Evolutionary conservation across 2,329 filamentous ascomycete genomes (phyloP), one percentile per base, ranked within the genome.

Genomic region (Nemania sp.): DNA sequence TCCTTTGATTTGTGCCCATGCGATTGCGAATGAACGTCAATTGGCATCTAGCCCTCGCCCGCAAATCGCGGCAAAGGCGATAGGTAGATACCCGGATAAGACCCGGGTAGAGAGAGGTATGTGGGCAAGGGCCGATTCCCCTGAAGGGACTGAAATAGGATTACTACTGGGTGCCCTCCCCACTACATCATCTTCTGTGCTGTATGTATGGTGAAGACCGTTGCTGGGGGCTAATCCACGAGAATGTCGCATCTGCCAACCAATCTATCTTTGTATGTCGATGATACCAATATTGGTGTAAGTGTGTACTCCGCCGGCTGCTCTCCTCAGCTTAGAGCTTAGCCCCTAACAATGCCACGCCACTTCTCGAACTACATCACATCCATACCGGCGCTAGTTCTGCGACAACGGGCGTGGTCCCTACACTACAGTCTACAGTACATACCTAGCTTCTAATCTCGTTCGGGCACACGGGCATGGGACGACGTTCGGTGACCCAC

Each of bases 281-380:
- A 71, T 70, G 67, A 69, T 70, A 64, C 66, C 59, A 65, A 41
- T 41, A 41, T 41, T 3, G 35, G 35, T 10, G 35, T n/a, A n/a
- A n/a, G n/a, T n/a, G n/a, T n/a, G n/a, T 10, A 41, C 13, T 11
- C 6, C 15, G 35, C 24, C 43, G 6, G 62, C 10, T 57, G 69
- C 35, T 67, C 69, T 68, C 69, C 72, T 73, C 73, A 73, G 73
- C 70, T 71, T 68, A 71, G 66, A 73, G 73, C 70, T 71, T 68
- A 71, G 66, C 22, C 51, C 68, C 67, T 63, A 72, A 64, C 67
- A 69, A 47, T 71, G 69, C 69, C 71, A 66, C 72, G 59, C 67
- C 72, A 67, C 65, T 68, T 55, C 22, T 45, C 27, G 6, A 5
- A 20, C 4, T 27, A 53, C 54, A 32, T n/a, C n/a, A n/a, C n/a